These are phyloP conservation scores for Pleurotus cornucopiae DNA, from an alignment of 768 basidiomycete genomes.

Conservation along the genomic window DNA sequence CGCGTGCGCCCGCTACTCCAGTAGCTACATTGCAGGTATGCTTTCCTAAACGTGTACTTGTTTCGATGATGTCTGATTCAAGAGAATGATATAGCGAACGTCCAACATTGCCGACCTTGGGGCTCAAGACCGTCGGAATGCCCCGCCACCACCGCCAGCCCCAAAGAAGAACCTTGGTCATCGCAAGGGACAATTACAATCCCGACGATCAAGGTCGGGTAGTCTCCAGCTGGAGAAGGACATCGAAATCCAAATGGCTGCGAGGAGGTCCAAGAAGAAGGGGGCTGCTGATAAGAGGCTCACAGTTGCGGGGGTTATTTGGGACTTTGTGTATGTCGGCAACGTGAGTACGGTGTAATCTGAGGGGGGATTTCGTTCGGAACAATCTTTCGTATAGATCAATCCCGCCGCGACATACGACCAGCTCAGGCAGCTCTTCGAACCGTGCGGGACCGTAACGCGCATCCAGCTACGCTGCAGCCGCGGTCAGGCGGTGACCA, in stretches of 20 bases:
- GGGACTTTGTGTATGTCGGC: slow-evolving; percentile 49
- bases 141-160: no score
- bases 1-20: no score
- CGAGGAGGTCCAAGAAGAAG: slow-evolving; percentile 16
- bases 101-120: no score
- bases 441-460: slow-evolving; percentile 28
- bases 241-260: slow-evolving; percentile 22
- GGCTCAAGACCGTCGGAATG: no score
- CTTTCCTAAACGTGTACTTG: no score
- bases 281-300: not conserved
- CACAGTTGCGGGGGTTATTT: slow-evolving; percentile 8
- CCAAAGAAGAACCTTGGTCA: no score
- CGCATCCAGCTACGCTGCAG: slow-evolving; percentile 38
- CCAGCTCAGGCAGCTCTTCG: slow-evolving; percentile 29
- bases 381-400: slow-evolving; percentile 19
- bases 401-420: slow-evolving; percentile 29
- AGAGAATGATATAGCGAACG: no score
- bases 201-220: slow-evolving; percentile 5
- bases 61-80: no score
- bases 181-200: no score
- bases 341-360: slow-evolving; percentile 41
- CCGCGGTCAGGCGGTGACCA: slow-evolving; percentile 30
- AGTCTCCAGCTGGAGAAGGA: slow-evolving; percentile 9
- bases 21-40: no score
- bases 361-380: no score